Evolutionary conservation across 164 flowering plant genomes (phyloP).

Genomic region (grape (Vitis vinifera)): ASM3070453v1 NC_081807.1:9410001-9410500

Average conservation of each 20-base stretch:
- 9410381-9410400: conserved; percentile 12
- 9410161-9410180: conserved; percentile 46
- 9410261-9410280: conserved; percentile 32
- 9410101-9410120: conserved; percentile 38
- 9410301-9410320: conserved; percentile 44
- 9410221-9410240: conserved; percentile 37
- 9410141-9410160: conserved; percentile 45
- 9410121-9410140: conserved; percentile 36
- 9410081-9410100: conserved; percentile 53
- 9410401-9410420: conserved; percentile 45
- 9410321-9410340: conserved; percentile 39
- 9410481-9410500: too few relatives aligned
- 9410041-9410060: conserved; percentile 40
- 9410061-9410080: conserved; percentile 51
- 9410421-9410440: conserved; percentile 42
- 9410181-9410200: conserved; percentile 62
- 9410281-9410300: conserved; percentile 40
- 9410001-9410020: conserved; percentile 37
- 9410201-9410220: conserved; percentile 39
- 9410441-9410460: conserved; percentile 36
- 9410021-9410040: conserved; percentile 35
- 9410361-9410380: conserved; percentile 60
- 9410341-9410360: conserved; percentile 48
- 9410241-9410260: conserved; percentile 38
- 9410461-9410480: conserved; percentile 22